Evolutionary conservation across 1,139 yeast genomes (phyloP).

Genomic region (Blastobotrys capitulatus): DNA sequence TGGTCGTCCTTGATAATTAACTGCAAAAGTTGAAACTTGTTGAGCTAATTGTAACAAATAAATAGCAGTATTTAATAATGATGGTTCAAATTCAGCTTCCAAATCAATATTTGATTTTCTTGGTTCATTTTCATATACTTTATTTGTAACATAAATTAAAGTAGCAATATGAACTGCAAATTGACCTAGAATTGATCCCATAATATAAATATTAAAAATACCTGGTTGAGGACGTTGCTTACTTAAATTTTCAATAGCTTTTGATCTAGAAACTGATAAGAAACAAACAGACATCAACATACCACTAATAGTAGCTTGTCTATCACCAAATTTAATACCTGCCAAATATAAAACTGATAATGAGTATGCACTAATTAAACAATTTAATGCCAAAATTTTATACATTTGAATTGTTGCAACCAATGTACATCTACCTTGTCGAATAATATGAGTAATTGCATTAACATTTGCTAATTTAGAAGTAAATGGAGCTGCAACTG

Average conservation of each 20-base stretch:
- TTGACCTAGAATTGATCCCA: conserved; percentile 97
- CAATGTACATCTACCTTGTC: conserved; percentile 98
- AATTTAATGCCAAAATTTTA: conserved; percentile 92
- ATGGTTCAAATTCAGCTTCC: conserved; percentile 83
- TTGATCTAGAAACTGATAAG: conserved; percentile 91
- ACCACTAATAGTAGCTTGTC: conserved; percentile 93
- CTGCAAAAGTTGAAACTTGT: conserved; percentile 96
- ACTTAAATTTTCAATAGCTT: conserved; percentile 81
- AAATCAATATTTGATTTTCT: conserved; percentile 83
- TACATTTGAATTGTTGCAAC: conserved; percentile 99
- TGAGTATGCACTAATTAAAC: conserved; percentile 95
- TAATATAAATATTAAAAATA: conserved; percentile 86
- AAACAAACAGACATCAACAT: conserved; percentile 88
- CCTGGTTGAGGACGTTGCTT: conserved; percentile 98
- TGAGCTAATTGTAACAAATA: conserved; percentile 91
- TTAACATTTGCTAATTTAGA: conserved; percentile 89
- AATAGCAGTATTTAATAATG: conserved; percentile 92
- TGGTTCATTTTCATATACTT: conserved; percentile 85
- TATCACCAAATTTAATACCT: conserved; percentile 97
- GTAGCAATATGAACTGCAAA: conserved; percentile 88
- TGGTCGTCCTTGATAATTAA: conserved; percentile 95
- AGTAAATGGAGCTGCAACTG: conserved; percentile 98
- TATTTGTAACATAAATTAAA: conserved; percentile 73
- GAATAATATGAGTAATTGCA: conserved; percentile 86
- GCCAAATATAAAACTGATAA: conserved; percentile 90